These are phyloP conservation scores for Candida tammaniensis DNA, from an alignment of 805 yeast species.

Conservation along the genomic window DNA sequence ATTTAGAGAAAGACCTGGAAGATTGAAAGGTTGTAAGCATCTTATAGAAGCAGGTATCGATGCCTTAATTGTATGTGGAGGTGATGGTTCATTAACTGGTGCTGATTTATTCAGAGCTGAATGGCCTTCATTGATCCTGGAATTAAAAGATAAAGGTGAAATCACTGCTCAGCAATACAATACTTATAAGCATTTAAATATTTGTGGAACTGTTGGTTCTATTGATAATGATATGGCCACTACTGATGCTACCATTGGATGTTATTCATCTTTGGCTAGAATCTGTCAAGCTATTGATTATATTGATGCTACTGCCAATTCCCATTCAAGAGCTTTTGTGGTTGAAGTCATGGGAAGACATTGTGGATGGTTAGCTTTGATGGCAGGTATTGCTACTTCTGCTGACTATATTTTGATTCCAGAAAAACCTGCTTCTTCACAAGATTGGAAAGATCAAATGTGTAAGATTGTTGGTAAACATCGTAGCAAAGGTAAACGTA, in stretches of 20 bases:
- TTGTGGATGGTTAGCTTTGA: conserved; percentile 97
- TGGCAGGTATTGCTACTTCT: conserved; percentile 96
- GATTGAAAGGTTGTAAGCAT: conserved; percentile 79
- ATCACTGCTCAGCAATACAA: conserved; percentile 58
- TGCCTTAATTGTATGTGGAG: conserved; percentile 95
- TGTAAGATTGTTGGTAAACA: conserved; percentile 72
- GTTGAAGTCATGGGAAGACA: conserved; percentile 99
- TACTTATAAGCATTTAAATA: conserved; percentile 70
- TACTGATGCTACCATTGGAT: conserved; percentile 96
- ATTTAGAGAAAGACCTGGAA: conserved; percentile 82
- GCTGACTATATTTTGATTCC: conserved; percentile 96
- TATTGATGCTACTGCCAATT: conserved; percentile 95
- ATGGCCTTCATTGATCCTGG: conserved; percentile 87
- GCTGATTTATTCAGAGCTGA: conserved; percentile 92
- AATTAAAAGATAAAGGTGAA: conserved; percentile 55
- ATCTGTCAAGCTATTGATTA: conserved; percentile 93
- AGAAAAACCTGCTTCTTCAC: conserved; percentile 79
- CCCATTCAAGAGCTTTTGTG: conserved; percentile 96
- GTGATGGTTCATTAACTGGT: conserved; percentile 98
- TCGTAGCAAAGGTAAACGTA: conserved; percentile 84
- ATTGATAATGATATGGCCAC: conserved; percentile 98
- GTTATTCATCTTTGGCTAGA: conserved; percentile 88
- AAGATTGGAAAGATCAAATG: conserved; percentile 80
- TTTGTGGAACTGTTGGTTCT: conserved; percentile 94
- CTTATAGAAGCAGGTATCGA: conserved; percentile 87